Percentiles rank a stretch among this genome's conserved stretches.
phyloP scores from a whole-genome alignment of 2,329 filamentous ascomycete species.

The Botrytis hyacinthi region DNA sequence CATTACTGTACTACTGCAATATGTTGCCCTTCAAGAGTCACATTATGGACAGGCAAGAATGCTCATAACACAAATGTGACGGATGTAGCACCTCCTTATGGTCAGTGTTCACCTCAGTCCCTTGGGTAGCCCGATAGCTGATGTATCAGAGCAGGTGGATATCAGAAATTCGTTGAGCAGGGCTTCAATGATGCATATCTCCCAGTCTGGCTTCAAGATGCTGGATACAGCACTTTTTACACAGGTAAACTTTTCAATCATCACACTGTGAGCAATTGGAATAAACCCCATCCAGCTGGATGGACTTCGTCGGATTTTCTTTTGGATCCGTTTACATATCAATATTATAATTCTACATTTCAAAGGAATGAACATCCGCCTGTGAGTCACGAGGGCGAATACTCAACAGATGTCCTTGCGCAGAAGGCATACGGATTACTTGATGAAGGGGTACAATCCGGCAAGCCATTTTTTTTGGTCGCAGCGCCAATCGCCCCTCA shows the following conservation, averaged over 20 bases:
- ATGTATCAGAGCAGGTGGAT: slow-evolving; percentile 46
- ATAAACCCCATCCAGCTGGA: slow-evolving; percentile 55
- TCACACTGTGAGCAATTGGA: slow-evolving; percentile 60
- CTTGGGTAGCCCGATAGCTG: slow-evolving; percentile 28
- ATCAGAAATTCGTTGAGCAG: slow-evolving; percentile 63
- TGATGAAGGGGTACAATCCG: slow-evolving; percentile 53
- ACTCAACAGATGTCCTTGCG: slow-evolving; percentile 55
- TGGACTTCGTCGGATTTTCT: slow-evolving; percentile 60
- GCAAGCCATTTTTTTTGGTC: slow-evolving; percentile 64
- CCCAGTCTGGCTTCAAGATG: slow-evolving; percentile 67
- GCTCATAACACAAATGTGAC: slow-evolving; percentile 66
- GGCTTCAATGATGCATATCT: slow-evolving; percentile 67
- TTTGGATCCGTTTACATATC: slow-evolving; percentile 65
- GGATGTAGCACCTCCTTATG: slow-evolving; percentile 47
- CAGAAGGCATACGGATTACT: slow-evolving; percentile 59
- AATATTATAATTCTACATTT: slow-evolving; percentile 64
- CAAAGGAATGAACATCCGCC: slow-evolving; percentile 58
- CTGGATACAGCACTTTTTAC: slow-evolving; percentile 70
- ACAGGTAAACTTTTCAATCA: slow-evolving; percentile 70
- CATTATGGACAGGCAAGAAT: slow-evolving; percentile 58
- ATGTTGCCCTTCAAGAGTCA: slow-evolving; percentile 62
- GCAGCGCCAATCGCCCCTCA: slow-evolving; percentile 68
- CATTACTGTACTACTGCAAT: slow-evolving; percentile 62
- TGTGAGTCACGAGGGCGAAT: slow-evolving; percentile 50
- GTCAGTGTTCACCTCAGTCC: slow-evolving; percentile 35